phyloP scores from a whole-genome alignment of 2,329 filamentous ascomycete genomes.

The Esteya vermicola region DNA sequence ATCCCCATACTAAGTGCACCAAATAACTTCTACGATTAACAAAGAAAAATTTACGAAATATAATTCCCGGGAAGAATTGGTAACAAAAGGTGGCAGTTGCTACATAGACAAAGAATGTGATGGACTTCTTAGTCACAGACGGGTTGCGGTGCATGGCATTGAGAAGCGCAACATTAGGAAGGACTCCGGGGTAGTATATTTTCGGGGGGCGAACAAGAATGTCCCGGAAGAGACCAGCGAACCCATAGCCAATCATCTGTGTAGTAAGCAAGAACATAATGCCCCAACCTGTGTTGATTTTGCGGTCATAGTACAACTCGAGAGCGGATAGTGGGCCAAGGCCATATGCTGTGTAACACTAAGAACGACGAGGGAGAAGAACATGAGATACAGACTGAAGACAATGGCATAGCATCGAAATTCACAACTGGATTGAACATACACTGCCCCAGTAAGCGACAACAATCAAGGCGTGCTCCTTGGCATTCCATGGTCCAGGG shows the following conservation, averaged over 20 bases:
- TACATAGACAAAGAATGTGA: constrained; percentile 15
- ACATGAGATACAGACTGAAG: no score
- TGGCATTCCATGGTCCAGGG: constrained; percentile 19
- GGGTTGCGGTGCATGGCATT: constrained; percentile 18
- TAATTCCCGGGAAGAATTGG: constrained; percentile 17
- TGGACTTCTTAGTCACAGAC: constrained; percentile 14
- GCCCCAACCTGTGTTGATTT: constrained; percentile 14
- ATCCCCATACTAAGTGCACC: no score
- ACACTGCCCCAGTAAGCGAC: constrained; percentile 18
- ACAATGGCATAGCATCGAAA: not conserved
- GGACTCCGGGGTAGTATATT: constrained; percentile 17
- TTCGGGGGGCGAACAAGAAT: constrained; percentile 17
- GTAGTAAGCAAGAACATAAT: constrained; percentile 16
- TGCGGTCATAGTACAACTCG: constrained; percentile 16
- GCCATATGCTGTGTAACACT: constrained; percentile 16
- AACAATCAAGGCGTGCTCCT: constrained; percentile 18
- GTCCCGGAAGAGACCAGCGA: constrained; percentile 15
- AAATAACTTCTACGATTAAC: no score
- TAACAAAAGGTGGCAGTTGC: constrained; percentile 14
- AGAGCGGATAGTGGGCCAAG: constrained; percentile 16
- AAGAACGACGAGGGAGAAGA: not conserved
- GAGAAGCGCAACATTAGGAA: constrained; percentile 17
- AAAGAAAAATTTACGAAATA: constrained; percentile 14
- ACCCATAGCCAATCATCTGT: constrained; percentile 18
- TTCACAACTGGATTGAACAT: no score